These are phyloP conservation scores for Vaccinium myrtillus DNA, from an alignment of 148 eudicot genomes.

Conservation along the genomic window DNA sequence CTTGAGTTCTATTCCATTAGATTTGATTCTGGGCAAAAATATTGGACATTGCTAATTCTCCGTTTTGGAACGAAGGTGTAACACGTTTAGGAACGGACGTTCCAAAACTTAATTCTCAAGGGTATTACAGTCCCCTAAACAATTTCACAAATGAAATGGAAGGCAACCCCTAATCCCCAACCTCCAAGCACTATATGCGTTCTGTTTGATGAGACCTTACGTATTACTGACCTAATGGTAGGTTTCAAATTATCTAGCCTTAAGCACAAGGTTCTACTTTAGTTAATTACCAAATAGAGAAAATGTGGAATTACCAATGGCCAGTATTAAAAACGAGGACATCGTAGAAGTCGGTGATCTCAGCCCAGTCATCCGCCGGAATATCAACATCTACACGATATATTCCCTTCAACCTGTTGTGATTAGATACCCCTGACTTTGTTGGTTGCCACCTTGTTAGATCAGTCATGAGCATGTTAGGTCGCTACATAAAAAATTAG, in stretches of 20 bases:
- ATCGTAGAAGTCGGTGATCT: slow-evolving; percentile 67
- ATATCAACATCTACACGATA: slow-evolving; percentile 85
- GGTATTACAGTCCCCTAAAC: not conserved
- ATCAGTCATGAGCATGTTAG: slow-evolving; percentile 45
- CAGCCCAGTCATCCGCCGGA: slow-evolving; percentile 85
- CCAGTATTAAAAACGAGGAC: slow-evolving; percentile 89
- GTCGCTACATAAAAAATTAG: slow-evolving; percentile 9
- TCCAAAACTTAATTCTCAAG: not conserved
- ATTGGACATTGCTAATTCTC: not conserved
- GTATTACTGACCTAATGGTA: not conserved
- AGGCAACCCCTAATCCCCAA: slow-evolving; percentile 12
- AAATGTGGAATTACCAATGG: slow-evolving; percentile 60
- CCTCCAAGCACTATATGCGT: not conserved
- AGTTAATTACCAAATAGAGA: not conserved
- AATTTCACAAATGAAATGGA: not conserved
- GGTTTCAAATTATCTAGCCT: not conserved
- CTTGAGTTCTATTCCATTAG: not conserved
- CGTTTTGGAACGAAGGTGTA: not conserved
- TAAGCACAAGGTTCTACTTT: slow-evolving; percentile 2
- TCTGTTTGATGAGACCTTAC: not conserved
- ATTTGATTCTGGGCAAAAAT: not conserved
- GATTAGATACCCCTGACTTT: slow-evolving; percentile 26
- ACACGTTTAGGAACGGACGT: not conserved
- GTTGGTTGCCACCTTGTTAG: slow-evolving; percentile 79
- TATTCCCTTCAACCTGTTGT: slow-evolving; percentile 62